Evolutionary conservation across 169 alveolate species (phyloP), one percentile per base, ranked within the genome.

Genomic region (Fabrea salina): DNA sequence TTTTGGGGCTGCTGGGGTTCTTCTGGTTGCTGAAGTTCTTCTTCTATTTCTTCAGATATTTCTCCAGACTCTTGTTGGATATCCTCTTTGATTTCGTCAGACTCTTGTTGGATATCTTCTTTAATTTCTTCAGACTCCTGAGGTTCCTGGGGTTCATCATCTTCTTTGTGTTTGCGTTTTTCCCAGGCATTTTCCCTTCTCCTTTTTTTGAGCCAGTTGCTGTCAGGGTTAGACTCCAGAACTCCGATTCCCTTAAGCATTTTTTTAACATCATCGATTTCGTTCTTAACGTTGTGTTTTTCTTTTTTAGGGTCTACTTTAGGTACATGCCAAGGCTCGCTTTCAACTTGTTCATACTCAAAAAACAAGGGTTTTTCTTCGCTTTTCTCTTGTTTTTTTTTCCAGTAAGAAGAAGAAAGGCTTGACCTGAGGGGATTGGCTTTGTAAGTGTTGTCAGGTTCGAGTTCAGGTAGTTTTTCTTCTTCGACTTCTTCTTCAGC

Each of bases 321-420:
- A 32, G 74, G 74, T 27, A 61, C 74, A 37, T 33, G n/a, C 74
- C 74, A 61, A 32, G 74, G 74, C 51, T 61, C 74, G 11, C 27
- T 30, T 30, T 61, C 53, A 37, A 61, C 74, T 32, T 16, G 74
- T 37, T 61, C 74, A 61, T 33, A 61, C 50, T 61, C 22, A 35
- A 61, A 61, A 25, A 32, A 61, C 25, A 13, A 13, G 25, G 32
- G 41, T 3, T 61, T 16, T n/a, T 27, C 53, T n/a, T 35, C 74
- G 0, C 11, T 25, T 56, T 56, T 56, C 33, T 54, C 66, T 5
- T 68, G 61, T 68, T 68, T 68, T 0, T 68, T 37, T 64, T 43
- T 3, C 61, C 78, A 68, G 44, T 1, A 68, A 25, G 78, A 68
- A 11, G 78, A 40, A 22, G 43, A 16, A n/a, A 68, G 33, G 30